Evolutionary conservation across 805 yeast species (phyloP), one percentile per base, ranked within the genome.

Genomic region (Cyberlindnera meyerae): DNA sequence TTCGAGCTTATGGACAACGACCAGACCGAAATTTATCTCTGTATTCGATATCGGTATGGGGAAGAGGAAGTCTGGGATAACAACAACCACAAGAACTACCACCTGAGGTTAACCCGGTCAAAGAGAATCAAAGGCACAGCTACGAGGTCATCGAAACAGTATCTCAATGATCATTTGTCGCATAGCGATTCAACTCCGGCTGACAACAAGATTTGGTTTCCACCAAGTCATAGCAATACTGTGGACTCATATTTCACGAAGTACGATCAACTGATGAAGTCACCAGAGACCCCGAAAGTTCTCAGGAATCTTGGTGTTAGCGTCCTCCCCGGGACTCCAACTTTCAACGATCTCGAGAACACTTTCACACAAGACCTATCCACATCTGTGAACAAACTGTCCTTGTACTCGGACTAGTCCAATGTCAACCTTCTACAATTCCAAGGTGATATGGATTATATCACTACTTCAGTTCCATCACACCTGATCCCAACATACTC

Each of bases 41-140:
- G 94, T 50, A 69, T 52, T 3, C 40, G 57, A 20, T 54, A 47
- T 26, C 40, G 52, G 11, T 49, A 54, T 31, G 37, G 37, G 6
- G 26, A 29, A 11, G 69, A 70, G 12, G 88, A 79, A 46, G 71
- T 55, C 52, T 86, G 95, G 95, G 96, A 86, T 57, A 86, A 83
- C 62, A 87, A 86, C 60, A 44, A 60, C 26, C 53, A 54, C 34
- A 55, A 60, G 30, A 86, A 86, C 60, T 86, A 82, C 58, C 68
- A 63, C 29, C 59, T 86, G 13, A 13, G 42, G 8, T 28, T 55
- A 25, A 42, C 41, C n/a, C 45, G 44, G 12, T 33, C 36, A 6
- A 43, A 41, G 22, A 33, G 24, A 18, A 26, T 14, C 5, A 41
- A 33, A n/a, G 33, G 14, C 4, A 31, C 32, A 2, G 30, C 22